A percentile compares a stretch with the other conserved stretches of the same genome.
These are phyloP conservation scores for Trichoderma asperelloides DNA, from an alignment of 495 filamentous ascomycete species.

Conservation along the genomic window DNA sequence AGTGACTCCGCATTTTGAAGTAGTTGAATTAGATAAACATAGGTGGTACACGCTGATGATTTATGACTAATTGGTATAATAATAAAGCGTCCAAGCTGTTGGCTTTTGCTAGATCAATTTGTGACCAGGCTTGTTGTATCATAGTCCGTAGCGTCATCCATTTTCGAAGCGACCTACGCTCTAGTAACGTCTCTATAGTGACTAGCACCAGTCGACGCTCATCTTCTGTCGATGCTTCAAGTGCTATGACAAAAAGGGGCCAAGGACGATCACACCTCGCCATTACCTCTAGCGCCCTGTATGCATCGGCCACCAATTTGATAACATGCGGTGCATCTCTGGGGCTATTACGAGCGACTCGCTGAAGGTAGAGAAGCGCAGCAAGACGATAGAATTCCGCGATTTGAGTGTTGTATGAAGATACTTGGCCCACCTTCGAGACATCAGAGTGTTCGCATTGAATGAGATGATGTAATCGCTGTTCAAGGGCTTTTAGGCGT, in stretches of 20 bases:
- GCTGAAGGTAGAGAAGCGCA: background rate
- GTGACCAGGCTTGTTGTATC: too few species aligned
- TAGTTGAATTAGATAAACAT: too few species aligned
- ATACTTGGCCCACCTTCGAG: background rate
- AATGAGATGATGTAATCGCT: background rate
- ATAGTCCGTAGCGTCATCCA: background rate
- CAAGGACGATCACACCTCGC: background rate
- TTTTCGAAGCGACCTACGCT: background rate
- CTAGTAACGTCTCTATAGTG: background rate
- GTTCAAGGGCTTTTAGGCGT: background rate
- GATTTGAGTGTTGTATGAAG: background rate
- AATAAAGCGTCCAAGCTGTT: too few species aligned
- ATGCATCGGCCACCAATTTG: background rate
- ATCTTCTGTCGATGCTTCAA: background rate
- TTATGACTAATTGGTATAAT: too few species aligned
- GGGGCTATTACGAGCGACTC: background rate
- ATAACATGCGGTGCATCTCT: background rate
- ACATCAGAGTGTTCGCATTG: background rate
- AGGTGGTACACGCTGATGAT: too few species aligned
- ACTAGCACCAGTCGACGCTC: background rate
- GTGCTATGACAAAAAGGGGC: background rate
- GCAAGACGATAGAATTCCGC: background rate
- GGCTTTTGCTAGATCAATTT: too few species aligned
- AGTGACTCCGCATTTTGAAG: too few species aligned
- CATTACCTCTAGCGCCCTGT: background rate